Evolutionary conservation across 495 filamentous ascomycete species (phyloP), one percentile per base, ranked within the genome.

Genomic region (Xylaria curta): DNA sequence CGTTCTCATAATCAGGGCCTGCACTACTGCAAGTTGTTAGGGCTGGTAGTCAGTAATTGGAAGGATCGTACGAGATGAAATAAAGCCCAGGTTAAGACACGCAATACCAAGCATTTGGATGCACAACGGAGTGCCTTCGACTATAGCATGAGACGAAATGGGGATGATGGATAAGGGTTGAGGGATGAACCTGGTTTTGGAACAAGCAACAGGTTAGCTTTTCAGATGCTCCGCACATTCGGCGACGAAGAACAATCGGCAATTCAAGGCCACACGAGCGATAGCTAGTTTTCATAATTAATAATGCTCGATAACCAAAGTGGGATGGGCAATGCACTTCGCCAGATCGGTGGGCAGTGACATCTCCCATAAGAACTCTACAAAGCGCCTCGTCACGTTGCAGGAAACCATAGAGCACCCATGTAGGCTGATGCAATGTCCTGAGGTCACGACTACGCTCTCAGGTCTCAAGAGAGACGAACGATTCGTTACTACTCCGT

Each of bases 191-290:
- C 63, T 66, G 63, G 63, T 36, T 47, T 28, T 65, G 19, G 63
- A 63, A 17, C 38, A 28, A 63, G 60, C 60, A 63, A 70, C 56
- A 68, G 15, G 36, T 62, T 60, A 71, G 73, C 72, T 68, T 56
- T 67, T 77, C 69, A 62, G 38, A 21, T 17, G 62, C 62, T 65
- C 62, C 62, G 62, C 62, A 65, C 19, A 44, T 46, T 47, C 40
- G 10, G 5, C 10, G 62, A 49, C 62, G 47, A 65, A 49, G 42
- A 65, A 65, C 21, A 42, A 13, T 49, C 62, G 42, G 62, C 49
- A 76, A 61, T 66, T 72, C 68, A 72, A 76, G 64, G 66, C 72
- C 63, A 36, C 76, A 66, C 66, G 75, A 70, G 74, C 68, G 76
- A 73, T 54, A 69, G 54, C 68, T 68, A 42, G 47, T 6, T 26